A percentile compares a stretch with the other conserved stretches of the same genome.
These are phyloP conservation scores for Irpex rosettiformis DNA, from an alignment of 1,284 basidiomycete genomes.

Conservation along the genomic window DNA sequence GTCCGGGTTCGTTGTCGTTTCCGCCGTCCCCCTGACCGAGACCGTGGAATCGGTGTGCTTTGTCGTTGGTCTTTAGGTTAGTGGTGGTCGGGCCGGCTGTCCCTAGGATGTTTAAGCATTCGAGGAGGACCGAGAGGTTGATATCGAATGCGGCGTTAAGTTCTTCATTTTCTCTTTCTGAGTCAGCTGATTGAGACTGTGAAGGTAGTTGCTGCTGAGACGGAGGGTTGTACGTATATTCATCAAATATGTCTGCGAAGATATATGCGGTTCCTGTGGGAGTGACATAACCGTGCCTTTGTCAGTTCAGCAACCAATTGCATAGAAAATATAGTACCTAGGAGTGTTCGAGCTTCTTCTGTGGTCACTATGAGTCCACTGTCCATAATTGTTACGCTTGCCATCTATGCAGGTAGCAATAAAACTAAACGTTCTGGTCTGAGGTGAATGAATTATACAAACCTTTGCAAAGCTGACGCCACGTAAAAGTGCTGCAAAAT, in stretches of 20 bases:
- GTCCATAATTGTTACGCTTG: constrained; percentile 69
- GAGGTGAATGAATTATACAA: constrained; percentile 17
- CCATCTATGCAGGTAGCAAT: constrained; percentile 50
- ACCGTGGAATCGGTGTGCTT: constrained; percentile 20
- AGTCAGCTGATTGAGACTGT: constrained; percentile 20
- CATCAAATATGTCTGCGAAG: constrained; percentile 74
- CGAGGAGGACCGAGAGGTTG: constrained; percentile 77
- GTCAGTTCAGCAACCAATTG: too few species aligned
- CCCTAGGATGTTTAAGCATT: constrained; percentile 91
- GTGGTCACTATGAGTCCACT: constrained; percentile 82
- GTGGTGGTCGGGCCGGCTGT: constrained; percentile 56
- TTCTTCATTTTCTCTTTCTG: constrained; percentile 28
- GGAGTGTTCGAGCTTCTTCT: constrained; percentile 78
- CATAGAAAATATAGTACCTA: constrained; percentile 47
- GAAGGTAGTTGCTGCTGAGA: constrained; percentile 18
- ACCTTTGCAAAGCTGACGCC: constrained; percentile 80
- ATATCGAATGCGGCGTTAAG: constrained; percentile 68
- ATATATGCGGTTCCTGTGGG: constrained; percentile 81
- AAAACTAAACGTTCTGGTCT: constrained; percentile 9
- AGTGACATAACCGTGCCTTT: too few species aligned
- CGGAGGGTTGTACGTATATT: constrained; percentile 56
- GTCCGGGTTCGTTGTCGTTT: constrained; percentile 33
- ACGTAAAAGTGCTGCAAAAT: constrained; percentile 69
- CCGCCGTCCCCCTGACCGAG: constrained; percentile 49
- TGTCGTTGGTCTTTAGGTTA: constrained; percentile 34